phyloP scores from a whole-genome alignment of 371 early-diverging fungal genomes.

The Basidiobolus meristosporus region DNA sequence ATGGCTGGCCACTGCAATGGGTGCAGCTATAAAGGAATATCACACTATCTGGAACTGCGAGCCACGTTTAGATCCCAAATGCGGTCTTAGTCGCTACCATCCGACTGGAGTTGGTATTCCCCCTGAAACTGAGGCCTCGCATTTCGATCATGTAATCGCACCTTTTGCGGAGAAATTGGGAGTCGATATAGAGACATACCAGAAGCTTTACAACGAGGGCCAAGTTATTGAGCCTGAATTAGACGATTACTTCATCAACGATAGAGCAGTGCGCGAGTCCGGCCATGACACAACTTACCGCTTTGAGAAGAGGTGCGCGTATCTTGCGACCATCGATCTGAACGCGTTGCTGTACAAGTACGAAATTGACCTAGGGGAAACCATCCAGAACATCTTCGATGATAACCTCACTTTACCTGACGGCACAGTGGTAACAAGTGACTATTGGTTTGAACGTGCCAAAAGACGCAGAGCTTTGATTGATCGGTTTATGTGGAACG shows the following conservation, averaged over 20 bases:
- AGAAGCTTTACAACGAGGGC: constrained; percentile 37
- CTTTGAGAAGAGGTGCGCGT: constrained; percentile 77
- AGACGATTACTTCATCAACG: constrained; percentile 90
- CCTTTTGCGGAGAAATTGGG: constrained; percentile 59
- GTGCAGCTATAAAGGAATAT: constrained; percentile 83
- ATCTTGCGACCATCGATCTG: constrained; percentile 81
- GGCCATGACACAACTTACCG: constrained; percentile 96
- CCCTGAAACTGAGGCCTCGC: constrained; percentile 89
- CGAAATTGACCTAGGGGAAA: constrained; percentile 70
- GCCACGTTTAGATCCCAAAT: constrained; percentile 56
- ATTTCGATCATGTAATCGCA: constrained; percentile 77
- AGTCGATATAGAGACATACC: constrained; percentile 49
- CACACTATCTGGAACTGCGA: constrained; percentile 72
- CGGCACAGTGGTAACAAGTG: constrained; percentile 12
- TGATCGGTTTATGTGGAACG: constrained; percentile 58
- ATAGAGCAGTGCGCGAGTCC: constrained; percentile 90
- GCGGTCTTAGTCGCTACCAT: constrained; percentile 68
- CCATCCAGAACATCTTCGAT: constrained; percentile 39
- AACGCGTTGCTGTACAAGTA: constrained; percentile 86
- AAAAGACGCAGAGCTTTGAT: constrained; percentile 20
- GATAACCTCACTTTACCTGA: constrained; percentile 22
- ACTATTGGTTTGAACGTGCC: constrained; percentile 25
- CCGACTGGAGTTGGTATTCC: constrained; percentile 88
- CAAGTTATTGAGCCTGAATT: constrained; percentile 56
- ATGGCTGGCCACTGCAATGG: constrained; percentile 58